These are phyloP conservation scores for Allium cepa DNA, from an alignment of 106 monocot genomes.

Conservation along the genomic window DNA sequence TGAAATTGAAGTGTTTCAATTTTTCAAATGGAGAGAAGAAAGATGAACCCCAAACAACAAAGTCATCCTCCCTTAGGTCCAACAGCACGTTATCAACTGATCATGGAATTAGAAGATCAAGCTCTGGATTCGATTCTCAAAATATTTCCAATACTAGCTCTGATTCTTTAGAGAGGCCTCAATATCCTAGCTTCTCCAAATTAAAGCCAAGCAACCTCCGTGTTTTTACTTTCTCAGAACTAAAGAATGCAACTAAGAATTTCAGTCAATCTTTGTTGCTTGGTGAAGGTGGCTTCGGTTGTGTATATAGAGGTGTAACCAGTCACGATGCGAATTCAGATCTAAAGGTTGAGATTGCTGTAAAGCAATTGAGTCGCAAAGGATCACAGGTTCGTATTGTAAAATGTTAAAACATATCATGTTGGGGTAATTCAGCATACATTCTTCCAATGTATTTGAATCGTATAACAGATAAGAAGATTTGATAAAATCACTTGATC, in stretches of 20 bases:
- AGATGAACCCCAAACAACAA: constrained; percentile 17
- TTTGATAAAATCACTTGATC: no score
- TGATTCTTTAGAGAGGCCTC: constrained; percentile 42
- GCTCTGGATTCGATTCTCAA: constrained; percentile 41
- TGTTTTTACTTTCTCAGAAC: constrained; percentile 57
- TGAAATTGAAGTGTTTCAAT: constrained; percentile 60
- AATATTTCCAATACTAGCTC: constrained; percentile 32
- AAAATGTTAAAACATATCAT: no score
- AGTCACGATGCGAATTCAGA: constrained; percentile 31
- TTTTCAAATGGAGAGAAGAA: constrained; percentile 47
- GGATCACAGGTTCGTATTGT: constrained; percentile 9
- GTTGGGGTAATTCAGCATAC: no score
- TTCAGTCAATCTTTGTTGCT: constrained; percentile 78
- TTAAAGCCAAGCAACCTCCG: constrained; percentile 38
- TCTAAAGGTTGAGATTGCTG: constrained; percentile 47
- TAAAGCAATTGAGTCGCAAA: constrained; percentile 52
- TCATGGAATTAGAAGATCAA: constrained; percentile 43
- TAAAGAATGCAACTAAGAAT: constrained; percentile 62
- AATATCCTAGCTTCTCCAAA: constrained; percentile 31
- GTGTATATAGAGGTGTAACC: constrained; percentile 64
- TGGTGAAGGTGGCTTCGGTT: constrained; percentile 92
- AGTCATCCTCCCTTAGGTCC: constrained; percentile 30
- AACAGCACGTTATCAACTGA: constrained; percentile 52
- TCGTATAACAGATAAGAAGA: no score
- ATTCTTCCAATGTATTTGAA: no score